These are phyloP conservation scores for Thermoascus crustaceus DNA, from an alignment of 2,329 filamentous ascomycete genomes.

Conservation along the genomic window DNA sequence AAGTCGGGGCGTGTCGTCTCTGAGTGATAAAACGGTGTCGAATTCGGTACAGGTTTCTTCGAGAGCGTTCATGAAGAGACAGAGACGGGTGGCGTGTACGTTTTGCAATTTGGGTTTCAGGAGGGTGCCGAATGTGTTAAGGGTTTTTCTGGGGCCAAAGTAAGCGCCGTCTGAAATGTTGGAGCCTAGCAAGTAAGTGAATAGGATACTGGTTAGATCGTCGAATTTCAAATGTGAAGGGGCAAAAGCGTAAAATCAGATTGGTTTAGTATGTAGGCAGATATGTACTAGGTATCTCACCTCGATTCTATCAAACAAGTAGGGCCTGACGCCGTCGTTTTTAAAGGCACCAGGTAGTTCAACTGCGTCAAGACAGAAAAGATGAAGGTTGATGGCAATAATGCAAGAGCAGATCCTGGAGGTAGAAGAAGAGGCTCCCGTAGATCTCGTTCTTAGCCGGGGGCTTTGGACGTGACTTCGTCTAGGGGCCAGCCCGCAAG, in stretches of 20 bases:
- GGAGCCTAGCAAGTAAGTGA: conserved; percentile 21
- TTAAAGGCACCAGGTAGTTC: conserved; percentile 14
- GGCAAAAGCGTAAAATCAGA: no score
- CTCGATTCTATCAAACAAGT: conserved; percentile 34
- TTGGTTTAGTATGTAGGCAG: no score
- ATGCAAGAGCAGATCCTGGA: conserved; percentile 20
- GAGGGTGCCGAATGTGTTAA: conserved; percentile 23
- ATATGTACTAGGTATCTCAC: no score
- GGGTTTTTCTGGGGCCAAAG: conserved; percentile 18
- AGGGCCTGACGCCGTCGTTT: no score
- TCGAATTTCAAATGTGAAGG: no score
- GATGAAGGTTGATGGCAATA: conserved; percentile 26
- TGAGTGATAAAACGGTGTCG: background rate
- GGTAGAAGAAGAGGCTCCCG: conserved; percentile 30
- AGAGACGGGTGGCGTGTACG: conserved; percentile 34
- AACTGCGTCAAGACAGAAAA: conserved; percentile 20
- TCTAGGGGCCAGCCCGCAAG: conserved; percentile 27
- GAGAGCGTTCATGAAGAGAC: conserved; percentile 35
- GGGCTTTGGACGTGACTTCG: conserved; percentile 20
- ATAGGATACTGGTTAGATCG: background rate
- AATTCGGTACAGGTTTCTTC: conserved; percentile 9
- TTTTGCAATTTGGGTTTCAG: conserved; percentile 27
- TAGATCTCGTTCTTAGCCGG: conserved; percentile 30
- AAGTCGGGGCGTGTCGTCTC: conserved; percentile 2
- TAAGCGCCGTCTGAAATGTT: conserved; percentile 35